Evolutionary conservation across 331 rosid species (phyloP).

Genomic region (Spiraea crenata): DNA sequence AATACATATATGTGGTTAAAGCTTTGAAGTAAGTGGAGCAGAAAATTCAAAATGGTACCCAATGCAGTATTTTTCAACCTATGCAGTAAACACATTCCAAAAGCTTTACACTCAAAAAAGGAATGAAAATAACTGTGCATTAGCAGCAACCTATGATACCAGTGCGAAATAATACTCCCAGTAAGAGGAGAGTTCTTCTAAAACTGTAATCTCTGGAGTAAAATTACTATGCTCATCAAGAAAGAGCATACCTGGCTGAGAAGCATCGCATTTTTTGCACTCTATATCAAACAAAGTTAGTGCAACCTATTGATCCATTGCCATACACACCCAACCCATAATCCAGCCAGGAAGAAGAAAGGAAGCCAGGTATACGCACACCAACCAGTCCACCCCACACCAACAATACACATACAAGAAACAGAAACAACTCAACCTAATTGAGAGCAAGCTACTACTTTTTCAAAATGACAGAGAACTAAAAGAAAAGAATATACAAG

Average conservation of each 20-base stretch:
- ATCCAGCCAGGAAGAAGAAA: slow-evolving; percentile 64
- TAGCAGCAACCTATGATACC: background rate
- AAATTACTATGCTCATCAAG: background rate
- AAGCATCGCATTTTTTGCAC: slow-evolving; percentile 94
- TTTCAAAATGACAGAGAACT: slow-evolving; percentile 30
- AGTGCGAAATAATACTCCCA: background rate
- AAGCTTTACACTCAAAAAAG: slow-evolving; percentile 47
- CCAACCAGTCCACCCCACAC: slow-evolving; percentile 83
- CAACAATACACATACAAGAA: slow-evolving; percentile 74
- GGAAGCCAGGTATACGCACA: slow-evolving; percentile 71
- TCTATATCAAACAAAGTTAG: slow-evolving; percentile 57
- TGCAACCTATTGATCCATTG: slow-evolving; percentile 98
- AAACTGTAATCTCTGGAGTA: background rate
- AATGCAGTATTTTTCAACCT: background rate
- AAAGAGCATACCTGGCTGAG: slow-evolving; percentile 66
- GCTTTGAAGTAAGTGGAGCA: background rate
- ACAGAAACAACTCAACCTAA: slow-evolving; percentile 84
- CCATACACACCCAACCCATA: slow-evolving; percentile 76
- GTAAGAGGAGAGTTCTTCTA: background rate
- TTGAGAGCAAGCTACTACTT: slow-evolving; percentile 48
- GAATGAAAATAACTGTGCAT: background rate
- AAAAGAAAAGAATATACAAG: slow-evolving; percentile 18
- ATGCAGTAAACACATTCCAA: slow-evolving; percentile 41
- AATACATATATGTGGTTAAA: background rate
- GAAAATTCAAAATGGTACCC: background rate